Evolutionary conservation across 306 rosid genomes (phyloP).

Genomic region (Sicyos edulis): DNA sequence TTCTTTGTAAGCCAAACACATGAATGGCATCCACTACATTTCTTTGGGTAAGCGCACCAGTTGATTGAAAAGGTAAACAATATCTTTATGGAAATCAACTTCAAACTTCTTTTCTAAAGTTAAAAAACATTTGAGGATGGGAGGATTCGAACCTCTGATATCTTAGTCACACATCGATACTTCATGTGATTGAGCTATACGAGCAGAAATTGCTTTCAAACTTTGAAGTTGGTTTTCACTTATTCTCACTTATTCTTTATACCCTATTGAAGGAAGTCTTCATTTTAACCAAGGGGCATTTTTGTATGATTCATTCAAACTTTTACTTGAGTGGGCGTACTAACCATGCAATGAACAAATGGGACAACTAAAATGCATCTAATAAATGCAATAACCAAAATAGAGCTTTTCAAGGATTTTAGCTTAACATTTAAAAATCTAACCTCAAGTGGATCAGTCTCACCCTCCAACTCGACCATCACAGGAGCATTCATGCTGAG

Average conservation of each 20-base stretch:
- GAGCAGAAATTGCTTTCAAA: not conserved
- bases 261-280: not conserved
- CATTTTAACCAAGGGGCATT: not conserved
- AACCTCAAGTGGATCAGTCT: conserved; percentile 95
- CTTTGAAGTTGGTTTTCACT: not conserved
- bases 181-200: too few relatives aligned
- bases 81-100: too few relatives aligned
- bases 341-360: not conserved
- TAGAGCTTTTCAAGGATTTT: not conserved
- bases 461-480: conserved; percentile 95
- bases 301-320: too few relatives aligned
- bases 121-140: too few relatives aligned
- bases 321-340: not conserved
- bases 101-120: too few relatives aligned
- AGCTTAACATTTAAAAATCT: not conserved
- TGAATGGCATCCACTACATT: not conserved
- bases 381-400: not conserved
- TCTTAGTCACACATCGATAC: too few relatives aligned
- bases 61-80: not conserved
- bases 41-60: not conserved
- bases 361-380: too few relatives aligned
- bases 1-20: not conserved
- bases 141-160: too few relatives aligned
- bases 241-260: too few relatives aligned
- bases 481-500: conserved; percentile 97